A percentile compares a stretch with the other conserved stretches of the same genome.
Evolutionary conservation across 305 asterid species (phyloP).

Genomic region (Fraxinus latifolia): DNA sequence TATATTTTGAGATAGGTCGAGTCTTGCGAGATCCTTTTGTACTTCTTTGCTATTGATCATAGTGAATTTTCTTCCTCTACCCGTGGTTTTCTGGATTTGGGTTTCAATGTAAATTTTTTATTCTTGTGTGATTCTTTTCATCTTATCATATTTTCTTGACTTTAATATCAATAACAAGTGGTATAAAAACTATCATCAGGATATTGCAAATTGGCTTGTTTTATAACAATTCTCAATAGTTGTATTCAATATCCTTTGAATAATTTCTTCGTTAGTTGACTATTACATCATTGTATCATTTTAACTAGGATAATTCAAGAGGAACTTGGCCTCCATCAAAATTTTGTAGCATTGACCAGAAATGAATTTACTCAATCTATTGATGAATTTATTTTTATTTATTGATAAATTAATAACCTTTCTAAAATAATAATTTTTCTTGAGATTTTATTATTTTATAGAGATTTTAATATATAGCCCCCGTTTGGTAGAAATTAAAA

Average conservation of each 20-base stretch:
- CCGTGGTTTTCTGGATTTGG: neutral
- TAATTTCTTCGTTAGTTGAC: neutral
- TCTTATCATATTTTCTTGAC: neutral
- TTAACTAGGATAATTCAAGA: neutral
- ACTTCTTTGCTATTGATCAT: neutral
- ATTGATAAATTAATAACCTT: neutral
- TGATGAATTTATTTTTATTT: neutral
- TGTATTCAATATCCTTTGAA: neutral
- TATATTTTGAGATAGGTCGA: neutral
- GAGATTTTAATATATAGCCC: neutral
- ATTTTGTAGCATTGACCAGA: neutral
- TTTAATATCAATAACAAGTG: neutral
- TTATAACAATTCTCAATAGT: neutral
- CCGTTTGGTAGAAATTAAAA: no score
- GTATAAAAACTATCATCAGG: neutral
- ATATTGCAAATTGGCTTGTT: neutral
- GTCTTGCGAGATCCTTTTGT: no score
- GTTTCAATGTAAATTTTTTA: no score
- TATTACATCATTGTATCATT: neutral
- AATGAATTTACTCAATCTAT: neutral
- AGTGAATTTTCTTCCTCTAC: neutral
- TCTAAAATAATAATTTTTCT: neutral
- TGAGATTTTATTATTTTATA: neutral
- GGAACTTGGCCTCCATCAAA: neutral
- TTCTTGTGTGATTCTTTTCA: neutral